Evolutionary conservation across 768 basidiomycete species (phyloP).

Genomic region (Trametes coccinea): DNA sequence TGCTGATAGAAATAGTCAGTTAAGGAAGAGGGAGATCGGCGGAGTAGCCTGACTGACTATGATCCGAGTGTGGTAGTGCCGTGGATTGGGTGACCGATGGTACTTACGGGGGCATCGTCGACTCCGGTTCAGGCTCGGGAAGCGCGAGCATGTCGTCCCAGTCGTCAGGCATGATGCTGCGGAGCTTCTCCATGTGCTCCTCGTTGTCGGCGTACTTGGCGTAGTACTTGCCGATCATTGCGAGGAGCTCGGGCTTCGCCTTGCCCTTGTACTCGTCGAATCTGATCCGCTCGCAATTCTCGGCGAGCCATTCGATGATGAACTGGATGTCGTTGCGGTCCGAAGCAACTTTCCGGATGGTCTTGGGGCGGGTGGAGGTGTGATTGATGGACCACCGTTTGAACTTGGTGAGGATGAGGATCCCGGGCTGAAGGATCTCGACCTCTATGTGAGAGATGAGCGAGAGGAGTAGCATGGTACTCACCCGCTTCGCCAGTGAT

Average conservation of each 20-base stretch:
- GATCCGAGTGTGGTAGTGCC: too few species aligned
- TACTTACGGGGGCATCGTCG: background rate
- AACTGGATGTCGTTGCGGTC: slow-evolving; percentile 12
- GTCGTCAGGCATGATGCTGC: slow-evolving; percentile 10
- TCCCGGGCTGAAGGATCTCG: slow-evolving; percentile 11
- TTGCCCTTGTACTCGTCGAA: slow-evolving; percentile 14
- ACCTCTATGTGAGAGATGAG: background rate
- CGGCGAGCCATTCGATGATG: slow-evolving; percentile 9
- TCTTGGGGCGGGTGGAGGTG: slow-evolving; percentile 13
- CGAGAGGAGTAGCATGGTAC: background rate
- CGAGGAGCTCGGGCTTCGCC: slow-evolving; percentile 12
- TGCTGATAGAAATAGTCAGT: too few species aligned
- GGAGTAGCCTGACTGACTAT: too few species aligned
- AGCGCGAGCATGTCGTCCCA: slow-evolving; percentile 16
- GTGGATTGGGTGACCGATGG: too few species aligned
- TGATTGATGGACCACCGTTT: slow-evolving; percentile 13
- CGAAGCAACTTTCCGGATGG: slow-evolving; percentile 3
- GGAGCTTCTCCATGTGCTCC: slow-evolving; percentile 4
- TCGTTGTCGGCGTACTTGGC: slow-evolving; percentile 10
- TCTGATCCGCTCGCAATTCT: background rate
- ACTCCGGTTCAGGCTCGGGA: background rate
- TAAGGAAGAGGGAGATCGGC: too few species aligned
- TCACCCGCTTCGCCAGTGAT: background rate
- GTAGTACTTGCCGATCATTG: slow-evolving; percentile 14
- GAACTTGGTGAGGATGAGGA: slow-evolving; percentile 17